Evolutionary conservation across 139 green algal species (phyloP).

Genomic region (Desmodesmus armatus): DNA sequence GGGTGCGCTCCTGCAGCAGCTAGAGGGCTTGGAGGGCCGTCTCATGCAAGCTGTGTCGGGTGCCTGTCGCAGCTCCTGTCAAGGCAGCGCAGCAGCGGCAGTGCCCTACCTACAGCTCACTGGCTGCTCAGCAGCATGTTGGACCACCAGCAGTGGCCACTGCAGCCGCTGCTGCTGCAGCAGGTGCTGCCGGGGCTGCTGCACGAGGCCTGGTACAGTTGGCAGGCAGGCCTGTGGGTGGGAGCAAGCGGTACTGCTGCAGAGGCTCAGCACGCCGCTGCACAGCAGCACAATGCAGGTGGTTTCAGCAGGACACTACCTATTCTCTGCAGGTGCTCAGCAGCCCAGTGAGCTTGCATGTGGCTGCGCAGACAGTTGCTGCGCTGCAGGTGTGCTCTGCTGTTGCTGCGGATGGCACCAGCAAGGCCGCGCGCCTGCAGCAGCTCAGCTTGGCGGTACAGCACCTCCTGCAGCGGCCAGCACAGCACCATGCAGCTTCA

Average conservation of each 20-base stretch:
- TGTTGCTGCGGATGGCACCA: constrained; percentile 50
- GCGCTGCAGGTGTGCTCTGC: constrained; percentile 21
- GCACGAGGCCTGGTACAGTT: constrained; percentile 83
- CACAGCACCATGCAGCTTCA: background rate
- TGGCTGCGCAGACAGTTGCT: constrained; percentile 30
- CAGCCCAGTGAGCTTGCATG: constrained; percentile 47
- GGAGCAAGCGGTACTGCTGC: background rate
- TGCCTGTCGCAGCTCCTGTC: constrained; percentile 12
- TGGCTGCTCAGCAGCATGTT: constrained; percentile 78
- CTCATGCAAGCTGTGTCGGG: no score
- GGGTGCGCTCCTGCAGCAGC: background rate
- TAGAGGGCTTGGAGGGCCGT: no score
- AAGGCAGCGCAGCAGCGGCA: constrained; percentile 37
- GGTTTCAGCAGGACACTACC: background rate
- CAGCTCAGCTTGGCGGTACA: constrained; percentile 80
- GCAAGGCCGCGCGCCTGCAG: constrained; percentile 62
- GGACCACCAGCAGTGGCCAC: background rate
- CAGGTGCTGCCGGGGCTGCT: constrained; percentile 62
- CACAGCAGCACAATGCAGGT: background rate
- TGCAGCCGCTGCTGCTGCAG: background rate
- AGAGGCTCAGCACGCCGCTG: background rate
- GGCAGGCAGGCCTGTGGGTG: constrained; percentile 65
- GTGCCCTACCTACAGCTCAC: constrained; percentile 74
- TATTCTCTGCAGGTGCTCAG: background rate
- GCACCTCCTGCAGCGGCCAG: constrained; percentile 51